Base-by-base conservation (phyloP, 2,329 filamentous ascomycete genomes). In the Sclerotinia spermophila region DNA sequence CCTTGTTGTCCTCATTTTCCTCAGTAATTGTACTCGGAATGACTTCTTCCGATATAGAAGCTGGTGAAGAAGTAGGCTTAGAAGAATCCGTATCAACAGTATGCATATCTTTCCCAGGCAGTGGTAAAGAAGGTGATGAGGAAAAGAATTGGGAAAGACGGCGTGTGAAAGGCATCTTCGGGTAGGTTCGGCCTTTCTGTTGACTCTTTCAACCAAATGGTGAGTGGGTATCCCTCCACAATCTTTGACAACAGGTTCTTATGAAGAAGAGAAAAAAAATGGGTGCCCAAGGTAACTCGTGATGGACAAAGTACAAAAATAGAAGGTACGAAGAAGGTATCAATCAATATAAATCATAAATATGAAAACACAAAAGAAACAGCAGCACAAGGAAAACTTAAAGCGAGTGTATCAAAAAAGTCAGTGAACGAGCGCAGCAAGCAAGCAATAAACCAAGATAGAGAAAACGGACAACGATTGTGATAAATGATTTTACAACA, bases 101-200 rank as follows among this genome's bases (percentile, higher is more conserved):
- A 69, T 69, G 19, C 67, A 69, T 69, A 62, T 69, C 56, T 61
- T 69, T 62, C 56, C 58, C 38, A 33, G 19, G 24, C 55, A 40
- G 35, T 42, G 56, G 67, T 40, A 61, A 51, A 24, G 58, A 51
- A 51, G 35, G 21, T n/a, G 56, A 69, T 4, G 67, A 64, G 35
- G 67, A 69, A 64, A 69, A 69, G 24, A 69, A 64, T 62, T 51
- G 56, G 19, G 67, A 69, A 33, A 69, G 55, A 33, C 67, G 67
- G 42, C 67, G 42, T 69, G 67, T 62, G 27, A 69, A 59, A 62
- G 67, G 58, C 67, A 69, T 69, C 11, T 69, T 69, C 40, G 44
- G 33, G n/a, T 42, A 62, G 56, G 58, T 61, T 69, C 56, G 67
- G 44, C 24, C 44, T 61, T 44, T 68, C 66, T 68, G 61, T 61